Evolutionary conservation across 371 early-diverging fungal genomes (phyloP).

Genomic region (Thermomucor indicae-seudaticae): DNA sequence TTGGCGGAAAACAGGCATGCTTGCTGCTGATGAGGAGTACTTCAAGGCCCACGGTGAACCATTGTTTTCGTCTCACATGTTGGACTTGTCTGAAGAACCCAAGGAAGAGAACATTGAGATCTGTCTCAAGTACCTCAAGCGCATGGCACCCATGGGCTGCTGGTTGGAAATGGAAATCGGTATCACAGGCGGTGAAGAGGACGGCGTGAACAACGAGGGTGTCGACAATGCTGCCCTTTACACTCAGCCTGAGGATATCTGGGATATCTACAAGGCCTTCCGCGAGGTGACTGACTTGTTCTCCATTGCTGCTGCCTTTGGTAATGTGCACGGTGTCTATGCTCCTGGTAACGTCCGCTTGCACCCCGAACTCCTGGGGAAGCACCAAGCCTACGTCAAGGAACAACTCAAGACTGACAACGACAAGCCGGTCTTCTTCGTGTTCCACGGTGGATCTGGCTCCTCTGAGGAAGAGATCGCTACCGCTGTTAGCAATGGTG

Average conservation of each 20-base stretch:
- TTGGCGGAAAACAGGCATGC: conserved; percentile 52
- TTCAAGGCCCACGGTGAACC: conserved; percentile 87
- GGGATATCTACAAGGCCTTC: conserved; percentile 84
- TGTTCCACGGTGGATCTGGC: conserved; percentile 95
- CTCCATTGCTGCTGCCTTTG: conserved; percentile 86
- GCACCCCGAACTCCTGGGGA: conserved; percentile 82
- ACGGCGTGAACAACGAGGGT: conserved; percentile 89
- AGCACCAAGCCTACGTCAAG: conserved; percentile 79
- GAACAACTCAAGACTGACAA: conserved; percentile 54
- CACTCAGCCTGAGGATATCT: conserved; percentile 91
- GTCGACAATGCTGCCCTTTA: conserved; percentile 84
- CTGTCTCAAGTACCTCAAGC: conserved; percentile 82
- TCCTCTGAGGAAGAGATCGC: conserved; percentile 77
- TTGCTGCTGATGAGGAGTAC: conserved; percentile 87
- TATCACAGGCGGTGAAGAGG: conserved; percentile 95
- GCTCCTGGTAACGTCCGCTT: conserved; percentile 90
- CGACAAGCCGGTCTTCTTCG: conserved; percentile 83
- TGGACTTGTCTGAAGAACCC: conserved; percentile 87
- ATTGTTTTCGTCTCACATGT: conserved; percentile 93
- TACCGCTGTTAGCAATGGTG: conserved; percentile 78
- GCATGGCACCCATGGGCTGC: conserved; percentile 81
- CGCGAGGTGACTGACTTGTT: conserved; percentile 72
- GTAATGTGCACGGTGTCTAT: conserved; percentile 93
- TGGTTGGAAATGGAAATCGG: conserved; percentile 94
- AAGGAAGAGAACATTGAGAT: conserved; percentile 88